Percentiles rank a stretch among this genome's conserved stretches.
Conservation (phyloP, 2,329 filamentous ascomycete species). For the Alternaria sp. region DNA sequence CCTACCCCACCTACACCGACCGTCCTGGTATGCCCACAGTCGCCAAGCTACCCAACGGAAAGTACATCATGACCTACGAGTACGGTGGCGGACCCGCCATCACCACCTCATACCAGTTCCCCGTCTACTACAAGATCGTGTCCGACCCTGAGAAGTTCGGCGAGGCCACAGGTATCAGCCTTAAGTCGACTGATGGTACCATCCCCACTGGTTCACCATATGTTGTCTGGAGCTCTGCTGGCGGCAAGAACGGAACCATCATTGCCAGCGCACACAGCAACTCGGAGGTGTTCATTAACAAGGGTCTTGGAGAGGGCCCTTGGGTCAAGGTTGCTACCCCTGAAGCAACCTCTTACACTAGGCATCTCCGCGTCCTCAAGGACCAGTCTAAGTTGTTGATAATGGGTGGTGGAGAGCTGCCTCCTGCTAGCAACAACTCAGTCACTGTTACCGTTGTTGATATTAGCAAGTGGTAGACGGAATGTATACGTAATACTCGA, state of each 20-base stretch:
- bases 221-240: conserved; percentile 58
- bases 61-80: conserved; percentile 71
- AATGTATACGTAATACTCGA: background rate
- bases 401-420: conserved; percentile 50
- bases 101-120: conserved; percentile 51
- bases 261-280: conserved; percentile 54
- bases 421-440: conserved; percentile 42
- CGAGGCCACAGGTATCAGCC: conserved; percentile 47
- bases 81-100: conserved; percentile 58
- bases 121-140: conserved; percentile 61
- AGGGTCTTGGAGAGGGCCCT: conserved; percentile 50
- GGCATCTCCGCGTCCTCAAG: conserved; percentile 54
- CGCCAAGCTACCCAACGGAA: conserved; percentile 62
- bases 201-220: conserved; percentile 58
- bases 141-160: conserved; percentile 57
- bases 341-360: conserved; percentile 54
- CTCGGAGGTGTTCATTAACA: conserved; percentile 57
- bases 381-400: conserved; percentile 50
- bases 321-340: conserved; percentile 56
- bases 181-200: conserved; percentile 55
- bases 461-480: conserved; percentile 25
- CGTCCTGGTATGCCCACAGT: conserved; percentile 74
- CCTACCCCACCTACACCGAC: conserved; percentile 66
- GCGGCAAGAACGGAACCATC: conserved; percentile 59
- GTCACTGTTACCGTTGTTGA: conserved; percentile 43